Conservation (phyloP, 768 basidiomycete species). For the Calocera cornea region DNA sequence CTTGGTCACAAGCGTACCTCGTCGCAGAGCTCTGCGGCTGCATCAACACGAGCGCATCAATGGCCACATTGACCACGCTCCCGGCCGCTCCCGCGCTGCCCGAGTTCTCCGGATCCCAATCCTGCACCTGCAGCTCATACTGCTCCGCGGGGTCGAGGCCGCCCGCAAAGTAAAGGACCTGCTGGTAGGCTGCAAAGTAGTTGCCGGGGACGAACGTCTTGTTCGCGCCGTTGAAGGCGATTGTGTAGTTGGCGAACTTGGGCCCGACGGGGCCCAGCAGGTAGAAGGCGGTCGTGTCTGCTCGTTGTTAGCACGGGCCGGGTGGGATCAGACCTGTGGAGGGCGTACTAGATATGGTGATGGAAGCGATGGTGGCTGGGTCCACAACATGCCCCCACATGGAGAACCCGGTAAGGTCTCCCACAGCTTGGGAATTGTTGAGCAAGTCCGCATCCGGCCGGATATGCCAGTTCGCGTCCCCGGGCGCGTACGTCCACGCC, state of each 20-base stretch:
- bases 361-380: neutral
- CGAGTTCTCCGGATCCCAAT: neutral
- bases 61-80: neutral
- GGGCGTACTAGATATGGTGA: neutral
- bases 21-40: neutral
- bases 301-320: neutral
- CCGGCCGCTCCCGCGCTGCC: neutral
- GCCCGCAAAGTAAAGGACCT: neutral
- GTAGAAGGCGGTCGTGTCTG: neutral
- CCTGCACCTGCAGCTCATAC: neutral
- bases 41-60: neutral
- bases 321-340: neutral
- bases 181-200: neutral
- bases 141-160: neutral
- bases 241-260: neutral
- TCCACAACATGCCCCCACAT: neutral
- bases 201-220: neutral
- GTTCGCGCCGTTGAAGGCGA: neutral
- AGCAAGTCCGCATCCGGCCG: neutral
- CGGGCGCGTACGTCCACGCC: neutral
- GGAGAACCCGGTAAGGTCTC: neutral
- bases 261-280: neutral
- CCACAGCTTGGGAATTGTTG: neutral
- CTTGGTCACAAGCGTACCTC: neutral
- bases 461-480: neutral